phyloP scores from a whole-genome alignment of 768 basidiomycete genomes.

The Macrolepiota fuliginosa region DNA sequence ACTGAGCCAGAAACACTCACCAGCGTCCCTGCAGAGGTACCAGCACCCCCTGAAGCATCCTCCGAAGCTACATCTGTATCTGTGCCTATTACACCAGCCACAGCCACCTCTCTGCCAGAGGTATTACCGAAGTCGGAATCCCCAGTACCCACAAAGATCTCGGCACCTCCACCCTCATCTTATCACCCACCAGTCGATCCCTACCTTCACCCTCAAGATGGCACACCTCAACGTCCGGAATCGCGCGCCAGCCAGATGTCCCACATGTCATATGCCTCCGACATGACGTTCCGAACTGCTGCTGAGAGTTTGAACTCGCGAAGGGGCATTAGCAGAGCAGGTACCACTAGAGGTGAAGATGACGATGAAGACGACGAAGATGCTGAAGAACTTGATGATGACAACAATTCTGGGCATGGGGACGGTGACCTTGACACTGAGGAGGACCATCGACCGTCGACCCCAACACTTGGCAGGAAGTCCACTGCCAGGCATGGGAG shows the following conservation, averaged over 20 bases:
- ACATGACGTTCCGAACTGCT: conserved; percentile 14
- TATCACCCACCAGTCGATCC: not conserved
- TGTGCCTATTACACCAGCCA: not conserved
- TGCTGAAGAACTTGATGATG: not conserved
- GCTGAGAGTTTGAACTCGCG: conserved; percentile 15
- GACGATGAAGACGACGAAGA: not conserved
- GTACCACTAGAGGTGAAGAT: not conserved
- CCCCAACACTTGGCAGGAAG: conserved; percentile 15
- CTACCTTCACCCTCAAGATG: not conserved
- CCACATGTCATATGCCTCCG: not conserved
- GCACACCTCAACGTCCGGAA: conserved; percentile 1
- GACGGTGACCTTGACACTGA: not conserved
- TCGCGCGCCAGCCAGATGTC: conserved; percentile 12
- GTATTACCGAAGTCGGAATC: not conserved
- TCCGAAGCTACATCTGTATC: not conserved
- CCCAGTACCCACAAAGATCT: not conserved
- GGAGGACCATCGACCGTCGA: conserved; percentile 11
- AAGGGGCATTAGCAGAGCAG: not conserved
- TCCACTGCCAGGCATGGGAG: conserved; percentile 9
- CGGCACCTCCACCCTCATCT: conserved; percentile 4
- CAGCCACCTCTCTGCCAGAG: not conserved
- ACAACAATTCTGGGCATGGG: not conserved
- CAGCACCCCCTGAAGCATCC: not conserved
- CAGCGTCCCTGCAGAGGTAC: not conserved
- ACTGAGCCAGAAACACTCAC: not conserved